These are phyloP conservation scores for Umbilicaria muhlenbergii DNA, from an alignment of 495 filamentous ascomycete species.

Conservation along the genomic window DNA sequence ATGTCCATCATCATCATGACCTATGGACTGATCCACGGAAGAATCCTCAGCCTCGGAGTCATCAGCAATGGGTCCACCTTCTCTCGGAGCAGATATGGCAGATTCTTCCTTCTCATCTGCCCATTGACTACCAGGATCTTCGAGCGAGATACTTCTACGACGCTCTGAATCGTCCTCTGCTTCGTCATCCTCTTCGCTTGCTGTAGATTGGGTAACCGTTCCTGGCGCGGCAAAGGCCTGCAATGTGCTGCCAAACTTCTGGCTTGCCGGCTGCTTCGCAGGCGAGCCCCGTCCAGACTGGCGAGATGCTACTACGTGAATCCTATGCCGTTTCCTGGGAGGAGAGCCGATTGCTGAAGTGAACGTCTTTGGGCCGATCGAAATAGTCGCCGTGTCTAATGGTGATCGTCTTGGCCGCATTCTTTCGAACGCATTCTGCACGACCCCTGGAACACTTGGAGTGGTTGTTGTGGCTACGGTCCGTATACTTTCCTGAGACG, in stretches of 20 bases:
- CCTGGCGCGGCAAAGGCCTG: conserved; percentile 63
- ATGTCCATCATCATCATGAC: conserved; percentile 2
- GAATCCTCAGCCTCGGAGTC: conserved; percentile 3
- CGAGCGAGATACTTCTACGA: conserved; percentile 4
- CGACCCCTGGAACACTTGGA: conserved; percentile 26
- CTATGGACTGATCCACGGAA: conserved; percentile 3
- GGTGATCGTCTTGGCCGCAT: conserved; percentile 50
- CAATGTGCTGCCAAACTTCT: conserved; percentile 48
- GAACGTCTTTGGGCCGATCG: conserved; percentile 66
- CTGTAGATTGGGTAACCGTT: conserved; percentile 21
- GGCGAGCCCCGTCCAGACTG: background rate
- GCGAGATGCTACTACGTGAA: background rate
- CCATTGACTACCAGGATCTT: conserved; percentile 5
- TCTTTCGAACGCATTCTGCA: conserved; percentile 50
- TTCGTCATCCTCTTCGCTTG: conserved; percentile 19
- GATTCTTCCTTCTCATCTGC: conserved; percentile 9
- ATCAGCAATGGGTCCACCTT: conserved; percentile 2
- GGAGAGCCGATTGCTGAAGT: conserved; percentile 39
- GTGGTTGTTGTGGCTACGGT: conserved; percentile 11
- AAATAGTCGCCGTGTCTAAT: conserved; percentile 73
- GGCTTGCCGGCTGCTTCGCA: background rate
- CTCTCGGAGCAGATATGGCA: conserved; percentile 8
- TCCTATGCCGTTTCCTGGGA: background rate
- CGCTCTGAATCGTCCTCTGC: conserved; percentile 21
- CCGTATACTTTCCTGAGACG: conserved; percentile 7